phyloP scores from a whole-genome alignment of 1,284 basidiomycete species.

The Bondarzewia mesenterica region DNA sequence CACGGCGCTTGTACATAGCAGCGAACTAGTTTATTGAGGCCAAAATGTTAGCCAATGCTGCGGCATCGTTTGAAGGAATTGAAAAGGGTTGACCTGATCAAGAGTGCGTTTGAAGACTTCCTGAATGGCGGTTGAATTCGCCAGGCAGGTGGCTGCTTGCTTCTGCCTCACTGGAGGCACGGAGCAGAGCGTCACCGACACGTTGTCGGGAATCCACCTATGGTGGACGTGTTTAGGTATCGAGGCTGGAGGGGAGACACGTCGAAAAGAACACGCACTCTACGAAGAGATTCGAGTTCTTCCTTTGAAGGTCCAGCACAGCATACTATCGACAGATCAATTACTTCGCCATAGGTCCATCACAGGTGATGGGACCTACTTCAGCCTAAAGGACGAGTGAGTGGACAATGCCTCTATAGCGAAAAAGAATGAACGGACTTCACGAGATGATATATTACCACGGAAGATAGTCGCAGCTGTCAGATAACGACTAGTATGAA shows the following conservation, averaged over 20 bases:
- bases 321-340: constrained; percentile 26
- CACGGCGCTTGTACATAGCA: constrained; percentile 75
- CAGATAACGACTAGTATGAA: constrained; percentile 60
- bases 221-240: background rate
- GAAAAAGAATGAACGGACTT: constrained; percentile 43
- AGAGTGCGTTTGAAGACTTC: constrained; percentile 84
- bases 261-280: constrained; percentile 41
- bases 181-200: constrained; percentile 73
- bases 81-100: constrained; percentile 42
- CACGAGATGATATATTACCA: constrained; percentile 72
- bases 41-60: background rate
- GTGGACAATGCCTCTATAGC: constrained; percentile 19
- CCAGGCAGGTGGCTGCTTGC: constrained; percentile 69
- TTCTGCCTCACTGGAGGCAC: constrained; percentile 78
- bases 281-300: constrained; percentile 71
- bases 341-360: constrained; percentile 6
- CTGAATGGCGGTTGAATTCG: constrained; percentile 85
- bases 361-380: constrained; percentile 30
- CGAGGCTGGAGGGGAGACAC: background rate
- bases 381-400: constrained; percentile 38
- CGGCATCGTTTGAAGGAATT: constrained; percentile 2
- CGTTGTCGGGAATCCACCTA: constrained; percentile 83
- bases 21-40: constrained; percentile 53
- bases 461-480: constrained; percentile 87
- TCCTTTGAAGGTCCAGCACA: constrained; percentile 52